These are phyloP conservation scores for Lactuca sativa DNA, from an alignment of 129 eudicot genomes.

Conservation along the genomic window DNA sequence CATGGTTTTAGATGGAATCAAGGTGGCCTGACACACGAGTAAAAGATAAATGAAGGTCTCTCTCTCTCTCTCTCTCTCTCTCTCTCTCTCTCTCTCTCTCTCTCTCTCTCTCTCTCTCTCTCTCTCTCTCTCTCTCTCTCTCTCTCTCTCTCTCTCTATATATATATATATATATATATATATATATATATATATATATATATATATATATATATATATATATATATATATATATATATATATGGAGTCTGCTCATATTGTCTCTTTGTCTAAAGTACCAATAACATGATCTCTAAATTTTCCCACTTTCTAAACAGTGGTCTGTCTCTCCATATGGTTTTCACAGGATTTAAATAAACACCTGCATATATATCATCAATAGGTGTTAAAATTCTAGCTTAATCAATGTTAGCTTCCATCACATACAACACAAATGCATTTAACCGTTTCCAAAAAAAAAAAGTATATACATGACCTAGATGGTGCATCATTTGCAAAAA, in stretches of 20 bases:
- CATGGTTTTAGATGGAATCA: conserved; percentile 27
- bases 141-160: conserved; percentile 8
- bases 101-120: no score
- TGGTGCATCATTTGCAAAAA: no score
- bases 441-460: no score
- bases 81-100: no score
- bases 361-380: neutral
- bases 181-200: no score
- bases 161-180: no score
- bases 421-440: no score
- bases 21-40: conserved; percentile 22
- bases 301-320: conserved; percentile 27
- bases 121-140: conserved; percentile 11
- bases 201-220: no score
- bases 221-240: neutral
- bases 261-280: conserved; percentile 32
- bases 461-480: no score
- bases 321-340: neutral
- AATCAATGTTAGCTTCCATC: no score
- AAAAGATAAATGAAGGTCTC: conserved; percentile 13
- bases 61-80: no score
- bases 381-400: no score
- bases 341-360: neutral
- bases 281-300: conserved; percentile 14
- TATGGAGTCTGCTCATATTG: conserved; percentile 28